Evolutionary conservation across 2,329 filamentous ascomycete species (phyloP), one percentile per base, ranked within the genome.

Genomic region (Lecanicillium sp.): DNA sequence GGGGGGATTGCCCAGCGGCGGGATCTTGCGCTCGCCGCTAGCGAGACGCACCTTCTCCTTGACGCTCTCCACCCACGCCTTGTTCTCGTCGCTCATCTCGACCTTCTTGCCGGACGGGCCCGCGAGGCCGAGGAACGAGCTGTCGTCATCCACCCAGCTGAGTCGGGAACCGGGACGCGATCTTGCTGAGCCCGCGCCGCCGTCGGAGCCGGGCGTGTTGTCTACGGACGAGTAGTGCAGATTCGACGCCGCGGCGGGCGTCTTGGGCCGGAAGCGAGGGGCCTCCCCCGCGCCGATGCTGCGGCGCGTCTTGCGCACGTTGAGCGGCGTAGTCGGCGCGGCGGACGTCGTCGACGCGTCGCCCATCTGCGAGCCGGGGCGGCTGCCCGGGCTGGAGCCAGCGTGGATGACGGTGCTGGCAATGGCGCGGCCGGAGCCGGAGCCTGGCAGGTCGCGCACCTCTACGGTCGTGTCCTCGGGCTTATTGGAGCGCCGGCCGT

Each of bases 61-160:
- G 70, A 93, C 85, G 52, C 82, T 87, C 63, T 90, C 84, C 9
- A 93, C 85, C 87, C 87, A 93, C 32, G 83, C 81, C 50, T 81
- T 74, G 60, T 84, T 87, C 65, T 90, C 83, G 48, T 83, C 81
- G 48, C 81, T 86, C 68, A 81, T 86, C 60, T 74, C 78, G 7
- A 79, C 75, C 54, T 77, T 78, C 63, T 79, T 84, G 29, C 76
- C 73, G 39, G 77, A 79, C 1, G 86, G 86, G 0, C 86, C 86
- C 0, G 85, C 84, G 41, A 90, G 78, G 5, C 86, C 85, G 6
- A 88, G 73, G 51, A 69, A 69, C 8, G 74, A 73, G 56, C 71
- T 75, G 53, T 78, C 79, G 19, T 81, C 79, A 52, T 81, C 78
- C 10, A 72, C 69, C 77, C 78, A 82, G 54, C 73, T 74, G 5